Conservation (phyloP, 345 rosid genomes). For the Lepidium aucheri region DNA sequence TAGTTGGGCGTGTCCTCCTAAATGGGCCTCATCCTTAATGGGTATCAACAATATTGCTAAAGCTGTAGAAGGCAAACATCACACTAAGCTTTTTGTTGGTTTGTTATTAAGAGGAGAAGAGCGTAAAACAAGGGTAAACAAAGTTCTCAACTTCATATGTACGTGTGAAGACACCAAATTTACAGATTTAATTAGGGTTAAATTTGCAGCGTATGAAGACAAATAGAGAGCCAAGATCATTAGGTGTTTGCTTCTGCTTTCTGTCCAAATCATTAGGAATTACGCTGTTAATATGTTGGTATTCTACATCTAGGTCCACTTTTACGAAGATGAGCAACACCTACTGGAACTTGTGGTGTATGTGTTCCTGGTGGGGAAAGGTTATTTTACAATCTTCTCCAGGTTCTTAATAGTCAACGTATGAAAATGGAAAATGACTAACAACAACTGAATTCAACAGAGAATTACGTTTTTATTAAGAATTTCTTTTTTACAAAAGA, state of each 20-base stretch:
- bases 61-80: conserved; percentile 87
- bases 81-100: conserved; percentile 76
- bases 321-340: conserved; percentile 71
- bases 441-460: too few species aligned
- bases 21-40: too few species aligned
- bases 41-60: too few species aligned
- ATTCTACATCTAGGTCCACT: conserved; percentile 50
- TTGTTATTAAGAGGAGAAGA: conserved; percentile 80
- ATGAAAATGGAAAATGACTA: too few species aligned
- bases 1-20: too few species aligned
- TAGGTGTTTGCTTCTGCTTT: neutral
- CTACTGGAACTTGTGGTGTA: conserved; percentile 93
- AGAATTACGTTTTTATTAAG: too few species aligned
- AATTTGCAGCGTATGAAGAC: conserved; percentile 57
- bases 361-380: conserved; percentile 97
- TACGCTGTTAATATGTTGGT: neutral
- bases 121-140: conserved; percentile 62
- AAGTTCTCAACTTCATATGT: too few species aligned
- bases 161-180: neutral
- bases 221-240: conserved; percentile 79
- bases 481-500: too few species aligned
- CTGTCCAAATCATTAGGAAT: neutral
- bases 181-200: neutral
- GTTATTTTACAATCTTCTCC: conserved; percentile 32
- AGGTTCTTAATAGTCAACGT: too few species aligned